Base-by-base conservation (phyloP, 768 basidiomycete species). In the Calvatia gigantea region DNA sequence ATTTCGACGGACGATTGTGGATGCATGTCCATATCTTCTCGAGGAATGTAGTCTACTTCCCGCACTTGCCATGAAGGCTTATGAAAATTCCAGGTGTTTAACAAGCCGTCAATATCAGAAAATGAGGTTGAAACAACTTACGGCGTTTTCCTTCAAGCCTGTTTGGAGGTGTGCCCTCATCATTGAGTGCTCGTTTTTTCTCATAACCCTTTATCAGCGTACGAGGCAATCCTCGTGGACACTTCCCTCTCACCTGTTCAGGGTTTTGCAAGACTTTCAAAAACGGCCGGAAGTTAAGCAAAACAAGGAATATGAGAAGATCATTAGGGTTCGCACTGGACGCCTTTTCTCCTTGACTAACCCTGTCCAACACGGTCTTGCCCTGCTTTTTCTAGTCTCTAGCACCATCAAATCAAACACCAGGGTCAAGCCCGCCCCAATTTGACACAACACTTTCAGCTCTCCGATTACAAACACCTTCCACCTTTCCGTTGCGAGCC, bases 321-420 rank as follows among this genome's bases (percentile, higher is more conserved):
- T 80, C 58, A 75, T 80, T 55, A 82, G 76, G 81, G 81, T 83
- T 81, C 78, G 81, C 77, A 75, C 62, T 73, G 75, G 75, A 66
- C 74, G 64, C 62, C 65, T 73, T 70, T 31, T 27, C 27, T 51
- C 41, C 3, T 33, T 49, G 38, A n/a, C 29, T 56, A 45, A n/a
- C 48, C 50, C 32, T 28, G 19, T 57, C 50, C 56, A 57, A 51
- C 50, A 44, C 33, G 17, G 33, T 35, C 31, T 31, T 38, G 17
- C 56, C 46, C 19, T 33, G n/a, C 45, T 15, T 52, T 52, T 52
- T 48, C 41, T 51, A 57, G 51, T 51, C 50, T n/a, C 49, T 56
- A 21, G 23, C 46, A 31, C 29, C 25, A 25, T 19, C 54, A 49
- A 49, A 21, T 19, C 46, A 41, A 39, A 23, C 42, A n/a, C 19